Conservation (phyloP, 192 early-diverging fungal genomes). For the Backusella westeae region DNA sequence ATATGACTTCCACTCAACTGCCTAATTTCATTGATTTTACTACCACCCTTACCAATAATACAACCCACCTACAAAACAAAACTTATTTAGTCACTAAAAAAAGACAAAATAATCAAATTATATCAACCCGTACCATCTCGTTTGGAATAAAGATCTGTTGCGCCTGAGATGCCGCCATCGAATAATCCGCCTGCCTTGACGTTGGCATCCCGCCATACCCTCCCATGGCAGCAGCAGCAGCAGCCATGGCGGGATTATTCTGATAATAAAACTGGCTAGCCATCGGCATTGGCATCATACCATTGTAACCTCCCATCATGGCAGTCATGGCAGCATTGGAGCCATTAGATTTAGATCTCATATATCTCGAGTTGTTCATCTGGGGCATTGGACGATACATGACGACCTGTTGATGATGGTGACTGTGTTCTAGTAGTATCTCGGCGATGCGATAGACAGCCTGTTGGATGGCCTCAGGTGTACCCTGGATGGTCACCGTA, state of each 20-base stretch:
- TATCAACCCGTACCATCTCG: conserved; percentile 45
- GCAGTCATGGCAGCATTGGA: background rate
- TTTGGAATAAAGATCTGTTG: conserved; percentile 65
- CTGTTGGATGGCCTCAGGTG: conserved; percentile 78
- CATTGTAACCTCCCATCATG: conserved; percentile 11
- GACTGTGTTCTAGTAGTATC: conserved; percentile 64
- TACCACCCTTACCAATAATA: conserved; percentile 93
- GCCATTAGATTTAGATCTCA: background rate
- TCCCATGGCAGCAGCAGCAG: background rate
- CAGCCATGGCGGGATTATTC: background rate
- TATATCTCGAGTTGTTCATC: background rate
- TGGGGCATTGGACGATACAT: conserved; percentile 69
- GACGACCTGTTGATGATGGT: conserved; percentile 56
- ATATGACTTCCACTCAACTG: conserved; percentile 81
- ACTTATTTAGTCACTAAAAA: background rate
- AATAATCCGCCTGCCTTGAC: conserved; percentile 9
- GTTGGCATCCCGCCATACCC: background rate
- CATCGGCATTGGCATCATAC: conserved; percentile 27
- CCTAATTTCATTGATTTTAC: conserved; percentile 79
- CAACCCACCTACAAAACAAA: conserved; percentile 64
- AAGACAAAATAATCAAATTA: background rate
- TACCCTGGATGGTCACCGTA: conserved; percentile 80
- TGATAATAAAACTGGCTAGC: conserved; percentile 25
- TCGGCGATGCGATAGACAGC: conserved; percentile 83
- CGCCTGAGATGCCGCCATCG: conserved; percentile 33